A percentile compares a stretch with the other conserved stretches of the same genome.
Evolutionary conservation across 2,329 filamentous ascomycete species (phyloP).

Genomic region (Paradendryphiella salina): DNA sequence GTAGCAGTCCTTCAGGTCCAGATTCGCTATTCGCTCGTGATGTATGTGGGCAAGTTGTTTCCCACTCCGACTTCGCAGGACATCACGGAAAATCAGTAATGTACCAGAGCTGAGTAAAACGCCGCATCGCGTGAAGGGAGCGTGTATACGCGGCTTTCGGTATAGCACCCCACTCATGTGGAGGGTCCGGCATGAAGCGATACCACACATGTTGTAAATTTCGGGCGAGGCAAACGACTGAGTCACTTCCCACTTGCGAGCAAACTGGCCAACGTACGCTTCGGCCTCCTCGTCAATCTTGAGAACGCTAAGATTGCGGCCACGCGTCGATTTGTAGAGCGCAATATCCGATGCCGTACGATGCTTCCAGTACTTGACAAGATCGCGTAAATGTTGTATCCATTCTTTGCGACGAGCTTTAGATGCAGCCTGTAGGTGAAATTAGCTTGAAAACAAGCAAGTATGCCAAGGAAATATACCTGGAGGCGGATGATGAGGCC

Average conservation of each 20-base stretch:
- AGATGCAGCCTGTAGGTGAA: constrained; percentile 53
- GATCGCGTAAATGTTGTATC: constrained; percentile 60
- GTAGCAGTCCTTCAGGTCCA: constrained; percentile 66
- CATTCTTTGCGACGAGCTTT: constrained; percentile 62
- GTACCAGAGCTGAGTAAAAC: constrained; percentile 65
- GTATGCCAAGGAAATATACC: constrained; percentile 36
- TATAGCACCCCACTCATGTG: constrained; percentile 65
- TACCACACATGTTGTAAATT: constrained; percentile 70
- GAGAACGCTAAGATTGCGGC: constrained; percentile 61
- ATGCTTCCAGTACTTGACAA: constrained; percentile 65
- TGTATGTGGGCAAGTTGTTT: constrained; percentile 63
- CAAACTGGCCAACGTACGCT: constrained; percentile 67
- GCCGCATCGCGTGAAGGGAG: constrained; percentile 63
- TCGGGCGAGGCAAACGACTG: constrained; percentile 65
- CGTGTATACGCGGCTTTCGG: constrained; percentile 65
- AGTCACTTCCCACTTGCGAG: constrained; percentile 69
- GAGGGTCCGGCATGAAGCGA: constrained; percentile 64
- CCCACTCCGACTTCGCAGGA: constrained; percentile 59
- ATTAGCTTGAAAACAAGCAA: constrained; percentile 13
- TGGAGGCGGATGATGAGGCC: constrained; percentile 64
- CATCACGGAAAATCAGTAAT: constrained; percentile 64
- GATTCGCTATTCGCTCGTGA: constrained; percentile 61
- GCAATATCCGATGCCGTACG: constrained; percentile 60
- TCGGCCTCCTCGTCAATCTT: constrained; percentile 69
- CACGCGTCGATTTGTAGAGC: constrained; percentile 60